Conservation (phyloP, 768 basidiomycete species). For the Mycena galopus region DNA sequence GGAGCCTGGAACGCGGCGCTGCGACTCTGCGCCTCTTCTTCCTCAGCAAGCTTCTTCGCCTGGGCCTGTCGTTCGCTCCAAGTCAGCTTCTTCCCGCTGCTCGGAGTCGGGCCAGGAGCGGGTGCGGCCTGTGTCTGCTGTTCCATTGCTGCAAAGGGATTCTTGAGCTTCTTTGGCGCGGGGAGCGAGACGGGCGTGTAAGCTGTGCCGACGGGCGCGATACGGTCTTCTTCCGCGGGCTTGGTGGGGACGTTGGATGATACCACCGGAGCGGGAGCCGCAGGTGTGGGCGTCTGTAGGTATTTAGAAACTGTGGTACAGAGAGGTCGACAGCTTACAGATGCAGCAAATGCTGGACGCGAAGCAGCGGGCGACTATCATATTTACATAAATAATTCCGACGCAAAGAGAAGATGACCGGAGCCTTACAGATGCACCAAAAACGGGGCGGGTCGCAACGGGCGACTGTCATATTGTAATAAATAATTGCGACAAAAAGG, state of each 20-base stretch:
- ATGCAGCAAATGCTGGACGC: no score
- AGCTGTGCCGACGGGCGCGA: constrained; percentile 87
- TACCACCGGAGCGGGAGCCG: constrained; percentile 50
- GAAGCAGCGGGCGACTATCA: no score
- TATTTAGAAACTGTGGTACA: no score
- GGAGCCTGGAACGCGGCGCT: constrained; percentile 63
- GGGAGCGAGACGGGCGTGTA: constrained; percentile 91
- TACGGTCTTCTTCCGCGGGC: constrained; percentile 84
- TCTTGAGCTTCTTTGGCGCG: constrained; percentile 89
- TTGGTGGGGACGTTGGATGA: constrained; percentile 70
- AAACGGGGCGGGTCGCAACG: no score
- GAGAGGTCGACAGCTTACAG: no score
- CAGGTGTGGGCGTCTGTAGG: constrained; percentile 33
- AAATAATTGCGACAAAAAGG: neutral
- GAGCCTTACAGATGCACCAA: no score
- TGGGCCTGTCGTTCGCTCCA: constrained; percentile 95
- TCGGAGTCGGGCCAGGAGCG: constrained; percentile 39
- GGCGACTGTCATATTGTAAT: no score
- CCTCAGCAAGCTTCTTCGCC: constrained; percentile 89
- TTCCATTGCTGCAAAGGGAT: constrained; percentile 79
- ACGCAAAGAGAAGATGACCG: no score
- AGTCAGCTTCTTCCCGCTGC: constrained; percentile 82
- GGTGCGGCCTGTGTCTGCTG: constrained; percentile 57
- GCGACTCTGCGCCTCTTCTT: constrained; percentile 78
- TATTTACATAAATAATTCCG: no score